Percentiles rank a stretch among this genome's conserved stretches.
phyloP scores from a whole-genome alignment of 2,329 filamentous ascomycete genomes.

The Aspergillus sp. region DNA sequence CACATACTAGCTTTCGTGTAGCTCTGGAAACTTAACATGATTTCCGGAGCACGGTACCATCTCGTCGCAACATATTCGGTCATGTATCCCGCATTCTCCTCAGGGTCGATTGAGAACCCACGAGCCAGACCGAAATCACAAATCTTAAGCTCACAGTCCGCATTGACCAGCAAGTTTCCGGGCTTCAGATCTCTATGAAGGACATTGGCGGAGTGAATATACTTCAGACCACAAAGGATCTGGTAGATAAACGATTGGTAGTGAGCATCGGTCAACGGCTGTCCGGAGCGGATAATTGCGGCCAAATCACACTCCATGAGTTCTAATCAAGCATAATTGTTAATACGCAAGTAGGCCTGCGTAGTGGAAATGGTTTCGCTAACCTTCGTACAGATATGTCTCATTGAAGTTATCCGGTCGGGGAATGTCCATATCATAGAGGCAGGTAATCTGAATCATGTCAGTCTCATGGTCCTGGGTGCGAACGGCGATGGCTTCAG shows the following conservation, averaged over 20 bases:
- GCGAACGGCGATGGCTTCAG: conserved; percentile 15
- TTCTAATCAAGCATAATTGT: conserved; percentile 55
- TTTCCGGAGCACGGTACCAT: conserved; percentile 98
- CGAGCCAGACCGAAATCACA: conserved; percentile 95
- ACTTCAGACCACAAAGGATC: conserved; percentile 97
- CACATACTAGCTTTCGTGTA: conserved; percentile 99
- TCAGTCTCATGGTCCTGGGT: conserved; percentile 35
- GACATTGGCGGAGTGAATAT: conserved; percentile 98
- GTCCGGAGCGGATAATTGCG: conserved; percentile 94
- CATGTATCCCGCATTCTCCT: conserved; percentile 99
- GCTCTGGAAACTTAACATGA: conserved; percentile 99
- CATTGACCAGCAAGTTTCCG: conserved; percentile 94
- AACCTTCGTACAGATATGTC: conserved; percentile 97
- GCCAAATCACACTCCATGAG: conserved; percentile 99
- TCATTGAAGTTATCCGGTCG: conserved; percentile 98
- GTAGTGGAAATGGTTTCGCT: conserved; percentile 26
- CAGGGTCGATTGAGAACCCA: conserved; percentile 94
- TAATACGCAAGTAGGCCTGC: neutral
- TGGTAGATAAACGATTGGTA: conserved; percentile 99
- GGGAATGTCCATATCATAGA: conserved; percentile 99
- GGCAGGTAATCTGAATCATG: conserved; percentile 78
- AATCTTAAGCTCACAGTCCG: conserved; percentile 99
- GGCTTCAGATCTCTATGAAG: conserved; percentile 96
- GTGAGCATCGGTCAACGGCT: conserved; percentile 95
- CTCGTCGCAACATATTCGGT: conserved; percentile 98